Percentiles rank a stretch among this genome's conserved stretches.
Conservation (phyloP, 2,329 filamentous ascomycete species). For the Ophiocordyceps polyrhachis-furcata region DNA sequence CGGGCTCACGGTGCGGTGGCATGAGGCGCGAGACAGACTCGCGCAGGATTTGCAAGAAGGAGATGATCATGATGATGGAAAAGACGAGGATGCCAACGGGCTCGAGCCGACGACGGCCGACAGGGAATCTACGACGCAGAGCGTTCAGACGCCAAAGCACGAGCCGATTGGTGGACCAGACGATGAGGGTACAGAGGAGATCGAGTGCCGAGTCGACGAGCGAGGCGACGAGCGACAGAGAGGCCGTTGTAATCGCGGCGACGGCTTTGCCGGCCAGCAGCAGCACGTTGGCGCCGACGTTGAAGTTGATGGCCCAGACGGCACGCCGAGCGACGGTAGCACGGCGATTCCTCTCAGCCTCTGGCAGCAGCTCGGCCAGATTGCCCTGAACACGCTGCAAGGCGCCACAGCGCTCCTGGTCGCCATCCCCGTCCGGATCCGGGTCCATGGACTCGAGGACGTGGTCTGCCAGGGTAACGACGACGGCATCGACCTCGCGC, state of each 20-base stretch:
- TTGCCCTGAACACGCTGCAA: conserved; percentile 12
- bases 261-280: conserved; percentile 55
- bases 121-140: conserved; percentile 48
- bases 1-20: conserved; percentile 31
- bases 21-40: conserved; percentile 45
- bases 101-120: conserved; percentile 50
- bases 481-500: conserved; percentile 15
- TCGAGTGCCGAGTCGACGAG: conserved; percentile 62
- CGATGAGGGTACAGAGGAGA: conserved; percentile 59
- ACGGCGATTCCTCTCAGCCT: conserved; percentile 13
- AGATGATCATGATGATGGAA: conserved; percentile 67
- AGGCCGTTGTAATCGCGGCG: conserved; percentile 62
- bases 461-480: conserved; percentile 15
- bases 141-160: conserved; percentile 36
- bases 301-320: conserved; percentile 58
- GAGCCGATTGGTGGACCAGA: conserved; percentile 57
- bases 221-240: conserved; percentile 57
- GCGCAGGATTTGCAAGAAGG: conserved; percentile 57
- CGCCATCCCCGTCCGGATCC: conserved; percentile 15
- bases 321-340: conserved; percentile 8
- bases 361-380: conserved; percentile 13
- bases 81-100: conserved; percentile 63
- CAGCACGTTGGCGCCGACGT: conserved; percentile 55
- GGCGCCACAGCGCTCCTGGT: conserved; percentile 11
- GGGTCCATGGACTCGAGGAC: conserved; percentile 16